A percentile compares a stretch with the other conserved stretches of the same genome.
Evolutionary conservation across 192 early-diverging fungal genomes (phyloP).

Genomic region (Linnemannia schmuckeri): DNA sequence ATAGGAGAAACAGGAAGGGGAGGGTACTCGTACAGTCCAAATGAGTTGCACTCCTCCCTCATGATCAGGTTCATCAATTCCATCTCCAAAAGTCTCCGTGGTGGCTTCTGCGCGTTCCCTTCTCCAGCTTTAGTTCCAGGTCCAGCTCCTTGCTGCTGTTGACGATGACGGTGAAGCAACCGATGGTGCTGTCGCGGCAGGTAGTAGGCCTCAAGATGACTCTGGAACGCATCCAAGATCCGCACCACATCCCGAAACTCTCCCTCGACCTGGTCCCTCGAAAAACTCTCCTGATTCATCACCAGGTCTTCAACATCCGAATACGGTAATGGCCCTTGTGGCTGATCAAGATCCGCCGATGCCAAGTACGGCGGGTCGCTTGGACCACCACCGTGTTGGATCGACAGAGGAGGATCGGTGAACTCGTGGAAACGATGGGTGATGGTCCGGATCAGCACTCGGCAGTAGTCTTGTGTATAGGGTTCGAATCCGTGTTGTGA

Average conservation of each 20-base stretch:
- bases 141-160: neutral
- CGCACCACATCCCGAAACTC: slow-evolving; percentile 18
- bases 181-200: neutral
- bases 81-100: neutral
- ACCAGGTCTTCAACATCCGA: slow-evolving; percentile 3
- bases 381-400: neutral
- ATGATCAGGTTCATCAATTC: slow-evolving; percentile 20
- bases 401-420: neutral
- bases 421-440: slow-evolving; percentile 23
- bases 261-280: slow-evolving; percentile 2
- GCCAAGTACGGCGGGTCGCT: neutral
- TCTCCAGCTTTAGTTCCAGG: neutral
- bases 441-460: slow-evolving; percentile 12
- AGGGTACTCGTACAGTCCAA: slow-evolving; percentile 25
- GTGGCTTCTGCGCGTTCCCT: too few relatives aligned
- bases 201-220: neutral
- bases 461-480: slow-evolving; percentile 21
- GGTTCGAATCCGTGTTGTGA: neutral
- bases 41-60: slow-evolving; percentile 33
- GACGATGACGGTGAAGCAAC: neutral
- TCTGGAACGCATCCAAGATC: slow-evolving; percentile 27
- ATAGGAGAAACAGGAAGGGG: neutral
- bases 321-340: neutral
- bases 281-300: neutral
- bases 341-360: neutral